Percentiles rank a stretch among this genome's conserved stretches.
Evolutionary conservation across 805 yeast genomes (phyloP).

Genomic region (Grigorovia yakushimaensis): DNA sequence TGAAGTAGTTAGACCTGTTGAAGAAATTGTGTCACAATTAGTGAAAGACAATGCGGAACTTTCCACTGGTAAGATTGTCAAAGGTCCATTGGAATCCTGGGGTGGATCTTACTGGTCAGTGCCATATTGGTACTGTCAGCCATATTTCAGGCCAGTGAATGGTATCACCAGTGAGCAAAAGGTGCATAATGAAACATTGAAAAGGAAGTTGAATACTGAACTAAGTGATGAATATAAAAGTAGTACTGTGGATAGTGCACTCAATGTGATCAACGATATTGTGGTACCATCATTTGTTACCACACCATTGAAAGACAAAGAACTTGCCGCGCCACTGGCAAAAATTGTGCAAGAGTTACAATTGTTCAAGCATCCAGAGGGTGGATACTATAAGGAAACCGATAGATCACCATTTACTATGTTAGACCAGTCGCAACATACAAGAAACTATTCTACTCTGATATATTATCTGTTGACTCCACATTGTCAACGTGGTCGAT

Average conservation of each 20-base stretch:
- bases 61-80: constrained; percentile 43
- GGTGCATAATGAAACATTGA: constrained; percentile 16
- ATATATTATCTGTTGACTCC: constrained; percentile 46
- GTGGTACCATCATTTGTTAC: background rate
- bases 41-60: constrained; percentile 42
- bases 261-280: constrained; percentile 3
- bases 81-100: constrained; percentile 54
- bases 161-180: constrained; percentile 49
- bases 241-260: constrained; percentile 5
- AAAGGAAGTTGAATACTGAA: constrained; percentile 2
- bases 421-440: constrained; percentile 5
- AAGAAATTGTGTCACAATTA: constrained; percentile 50
- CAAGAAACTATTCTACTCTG: constrained; percentile 38
- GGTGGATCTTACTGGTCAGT: constrained; percentile 73
- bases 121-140: constrained; percentile 96
- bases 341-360: constrained; percentile 30
- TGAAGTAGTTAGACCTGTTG: constrained; percentile 53
- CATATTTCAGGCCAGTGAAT: constrained; percentile 81
- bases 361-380: constrained; percentile 41
- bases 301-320: background rate
- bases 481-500: constrained; percentile 40
- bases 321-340: background rate
- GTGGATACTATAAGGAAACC: constrained; percentile 49
- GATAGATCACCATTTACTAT: constrained; percentile 40
- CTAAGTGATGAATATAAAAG: background rate